Evolutionary conservation across 2,329 filamentous ascomycete genomes (phyloP).

Genomic region (Fusarium protoensiforme): DNA sequence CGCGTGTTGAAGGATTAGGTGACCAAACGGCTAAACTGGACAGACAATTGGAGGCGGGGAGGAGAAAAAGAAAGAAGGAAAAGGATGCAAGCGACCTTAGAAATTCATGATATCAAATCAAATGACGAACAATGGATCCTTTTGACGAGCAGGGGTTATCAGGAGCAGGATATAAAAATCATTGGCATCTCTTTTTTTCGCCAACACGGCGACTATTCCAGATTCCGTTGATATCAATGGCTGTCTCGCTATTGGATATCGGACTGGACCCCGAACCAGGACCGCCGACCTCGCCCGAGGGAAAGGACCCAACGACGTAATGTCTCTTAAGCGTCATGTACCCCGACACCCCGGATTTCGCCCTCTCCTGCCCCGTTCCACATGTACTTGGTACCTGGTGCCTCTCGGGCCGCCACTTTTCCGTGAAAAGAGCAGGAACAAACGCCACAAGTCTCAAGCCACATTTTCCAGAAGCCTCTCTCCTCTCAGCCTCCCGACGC

Average conservation of each 20-base stretch:
- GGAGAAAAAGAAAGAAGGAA: background rate
- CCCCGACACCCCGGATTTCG: background rate
- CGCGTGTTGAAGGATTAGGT: no score
- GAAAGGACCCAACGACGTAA: background rate
- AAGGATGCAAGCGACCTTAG: background rate
- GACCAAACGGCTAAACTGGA: no score
- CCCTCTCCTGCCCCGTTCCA: background rate
- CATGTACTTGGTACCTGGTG: background rate
- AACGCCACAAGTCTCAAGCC: background rate
- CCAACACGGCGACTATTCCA: background rate
- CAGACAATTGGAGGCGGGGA: background rate
- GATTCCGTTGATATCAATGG: slow-evolving; percentile 6
- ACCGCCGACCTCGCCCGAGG: slow-evolving; percentile 30
- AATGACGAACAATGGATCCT: background rate
- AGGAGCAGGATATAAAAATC: background rate
- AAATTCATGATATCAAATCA: background rate
- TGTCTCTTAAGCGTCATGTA: background rate
- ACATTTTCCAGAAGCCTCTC: background rate
- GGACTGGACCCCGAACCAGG: slow-evolving; percentile 33
- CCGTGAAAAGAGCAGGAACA: background rate
- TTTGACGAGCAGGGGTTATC: background rate
- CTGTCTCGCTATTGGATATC: slow-evolving; percentile 20
- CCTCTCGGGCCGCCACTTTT: background rate
- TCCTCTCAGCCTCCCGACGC: background rate
- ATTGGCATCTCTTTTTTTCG: background rate